A percentile compares a stretch with the other conserved stretches of the same genome.
Conservation (phyloP, 208 protist genomes). For the Leptomonas seymouri region DNA sequence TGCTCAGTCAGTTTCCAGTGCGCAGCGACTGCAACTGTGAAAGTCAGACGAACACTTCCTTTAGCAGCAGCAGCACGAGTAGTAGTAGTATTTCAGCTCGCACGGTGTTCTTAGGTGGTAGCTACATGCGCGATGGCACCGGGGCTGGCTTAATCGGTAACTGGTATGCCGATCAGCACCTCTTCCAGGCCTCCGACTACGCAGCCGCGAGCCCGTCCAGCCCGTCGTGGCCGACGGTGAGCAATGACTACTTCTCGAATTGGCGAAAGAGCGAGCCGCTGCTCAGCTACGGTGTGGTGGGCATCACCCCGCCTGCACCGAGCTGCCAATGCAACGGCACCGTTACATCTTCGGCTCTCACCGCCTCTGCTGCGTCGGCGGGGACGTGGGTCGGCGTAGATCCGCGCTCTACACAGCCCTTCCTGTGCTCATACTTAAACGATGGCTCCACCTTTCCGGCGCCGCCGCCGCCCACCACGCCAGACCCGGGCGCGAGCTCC, state of each 20-base stretch:
- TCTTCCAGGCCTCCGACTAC: constrained; percentile 40
- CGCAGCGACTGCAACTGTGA: background rate
- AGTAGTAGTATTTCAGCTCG: constrained; percentile 9
- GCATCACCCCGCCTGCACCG: constrained; percentile 24
- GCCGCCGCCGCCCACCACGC: constrained; percentile 28
- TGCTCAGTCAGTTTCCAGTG: constrained; percentile 19
- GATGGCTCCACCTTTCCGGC: constrained; percentile 49
- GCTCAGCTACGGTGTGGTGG: constrained; percentile 48
- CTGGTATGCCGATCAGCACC: constrained; percentile 51
- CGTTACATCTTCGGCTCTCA: background rate
- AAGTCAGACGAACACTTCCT: background rate
- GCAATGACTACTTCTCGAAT: constrained; percentile 48
- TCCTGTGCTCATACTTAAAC: constrained; percentile 73
- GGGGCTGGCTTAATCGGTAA: constrained; percentile 42
- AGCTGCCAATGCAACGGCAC: constrained; percentile 7
- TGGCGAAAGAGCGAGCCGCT: constrained; percentile 52
- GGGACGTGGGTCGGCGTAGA: constrained; percentile 50
- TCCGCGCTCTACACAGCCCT: constrained; percentile 54
- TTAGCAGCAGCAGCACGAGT: background rate
- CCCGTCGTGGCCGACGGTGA: constrained; percentile 59
- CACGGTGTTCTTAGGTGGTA: constrained; percentile 54
- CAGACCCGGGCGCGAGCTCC: constrained; percentile 4
- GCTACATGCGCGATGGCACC: constrained; percentile 46
- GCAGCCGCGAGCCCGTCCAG: constrained; percentile 42
- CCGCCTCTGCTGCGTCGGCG: constrained; percentile 2